Base-by-base conservation (phyloP, 192 early-diverging fungal genomes). In the Chytriomyces hyalinus region DNA sequence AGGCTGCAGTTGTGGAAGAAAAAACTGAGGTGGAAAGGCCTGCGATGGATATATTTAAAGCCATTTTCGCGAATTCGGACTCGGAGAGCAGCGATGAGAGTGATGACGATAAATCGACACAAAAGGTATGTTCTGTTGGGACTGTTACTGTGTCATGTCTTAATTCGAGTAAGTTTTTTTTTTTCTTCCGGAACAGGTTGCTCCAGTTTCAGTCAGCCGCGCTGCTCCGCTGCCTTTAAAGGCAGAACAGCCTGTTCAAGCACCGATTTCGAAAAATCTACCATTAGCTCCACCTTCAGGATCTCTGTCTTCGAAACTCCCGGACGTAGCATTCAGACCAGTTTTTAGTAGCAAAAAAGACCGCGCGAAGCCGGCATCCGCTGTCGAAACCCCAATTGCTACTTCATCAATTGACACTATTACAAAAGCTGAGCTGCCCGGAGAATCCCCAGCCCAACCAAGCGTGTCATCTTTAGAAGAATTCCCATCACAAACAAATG, bases 41-140 rank as follows among this genome's bases (percentile, higher is more conserved):
- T 4, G 78, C 93, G 2, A 93, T 95, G 90, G 94, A 95, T 81
- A 88, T 95, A 2, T 95, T 95, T 71, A 93, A 93, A 80, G 91
- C 92, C 6, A 95, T 95, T 57, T 95, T 95, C 82, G 87, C 85
- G 3, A 89, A 93, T 61, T 84, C 85, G 3, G 92, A 93, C 36
- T 70, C 78, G 20, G 86, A 85, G 3, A 76, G 53, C n/a, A 26
- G 62, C 11, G 46, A 76, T 1, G 72, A 73, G n/a, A 65, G 49
- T 50, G 46, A 50, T 28, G 28, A 65, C 63, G 28, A 36, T 36
- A 36, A 36, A 36, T 36, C 36, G 36, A 2, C 36, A 2, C 36
- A 36, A 36, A 36, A 36, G 36, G 36, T 36, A 2, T 36, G 36
- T 36, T 36, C 36, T 36, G 36, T 36, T 36, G 36, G 36, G 36